Evolutionary conservation across 2,329 filamentous ascomycete species (phyloP).

Genomic region (Aphanocladium album): DNA sequence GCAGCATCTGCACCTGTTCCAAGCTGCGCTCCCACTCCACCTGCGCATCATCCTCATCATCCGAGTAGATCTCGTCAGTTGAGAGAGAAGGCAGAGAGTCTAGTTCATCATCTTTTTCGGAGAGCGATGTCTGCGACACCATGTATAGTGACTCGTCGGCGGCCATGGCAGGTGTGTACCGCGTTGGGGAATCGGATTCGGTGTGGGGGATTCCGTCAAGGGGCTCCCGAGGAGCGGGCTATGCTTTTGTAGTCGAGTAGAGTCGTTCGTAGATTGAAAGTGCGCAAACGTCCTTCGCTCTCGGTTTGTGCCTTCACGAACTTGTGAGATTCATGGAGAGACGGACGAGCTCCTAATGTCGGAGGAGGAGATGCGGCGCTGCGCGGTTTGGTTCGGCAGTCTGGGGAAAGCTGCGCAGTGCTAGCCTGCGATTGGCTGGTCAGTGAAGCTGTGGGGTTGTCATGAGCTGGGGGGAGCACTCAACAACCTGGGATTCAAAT

Average conservation of each 20-base stretch:
- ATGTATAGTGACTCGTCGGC: slow-evolving; percentile 44
- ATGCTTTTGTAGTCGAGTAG: background rate
- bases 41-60: slow-evolving; percentile 77
- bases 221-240: background rate
- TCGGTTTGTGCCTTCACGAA: background rate
- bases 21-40: slow-evolving; percentile 91
- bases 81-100: slow-evolving; percentile 61
- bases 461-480: background rate
- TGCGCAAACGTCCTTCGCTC: background rate
- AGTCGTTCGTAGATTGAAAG: background rate
- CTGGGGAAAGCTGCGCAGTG: background rate
- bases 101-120: slow-evolving; percentile 52
- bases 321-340: background rate
- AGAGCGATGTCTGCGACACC: slow-evolving; percentile 42
- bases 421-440: background rate
- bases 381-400: slow-evolving; percentile 3
- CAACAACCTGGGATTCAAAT: no score
- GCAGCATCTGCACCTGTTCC: slow-evolving; percentile 84
- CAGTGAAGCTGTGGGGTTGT: background rate
- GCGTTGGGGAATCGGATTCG: background rate
- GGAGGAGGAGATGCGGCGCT: background rate
- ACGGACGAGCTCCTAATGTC: slow-evolving; percentile 2
- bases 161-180: background rate
- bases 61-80: slow-evolving; percentile 51
- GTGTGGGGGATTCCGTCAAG: background rate